These are phyloP conservation scores for thale cress (Arabidopsis thaliana) DNA, from an alignment of 345 rosid genomes.

Conservation along the genomic window TAIR10.1 NC_003074.8:701501-702000, in stretches of 20 bases:
- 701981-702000: background rate
- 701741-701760: constrained; percentile 77
- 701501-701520: constrained; percentile 5
- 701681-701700: background rate
- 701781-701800: constrained; percentile 95
- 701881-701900: constrained; percentile 20
- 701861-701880: constrained; percentile 16
- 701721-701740: constrained; percentile 5
- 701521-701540: constrained; percentile 97
- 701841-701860: constrained; percentile 7
- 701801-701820: constrained; percentile 83
- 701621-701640: constrained; percentile 6
- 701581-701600: constrained; percentile 92
- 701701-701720: constrained; percentile 11
- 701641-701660: constrained; percentile 6
- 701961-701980: constrained; percentile 14
- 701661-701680: constrained; percentile 19
- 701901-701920: constrained; percentile 75
- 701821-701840: constrained; percentile 34
- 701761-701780: constrained; percentile 92
- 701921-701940: constrained; percentile 93
- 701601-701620: constrained; percentile 57
- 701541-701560: constrained; percentile 93
- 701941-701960: constrained; percentile 99
- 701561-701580: constrained; percentile 82